Base-by-base conservation (phyloP, 108 stramenopile species). In the Phaeodactylum tricornutum region DNA sequence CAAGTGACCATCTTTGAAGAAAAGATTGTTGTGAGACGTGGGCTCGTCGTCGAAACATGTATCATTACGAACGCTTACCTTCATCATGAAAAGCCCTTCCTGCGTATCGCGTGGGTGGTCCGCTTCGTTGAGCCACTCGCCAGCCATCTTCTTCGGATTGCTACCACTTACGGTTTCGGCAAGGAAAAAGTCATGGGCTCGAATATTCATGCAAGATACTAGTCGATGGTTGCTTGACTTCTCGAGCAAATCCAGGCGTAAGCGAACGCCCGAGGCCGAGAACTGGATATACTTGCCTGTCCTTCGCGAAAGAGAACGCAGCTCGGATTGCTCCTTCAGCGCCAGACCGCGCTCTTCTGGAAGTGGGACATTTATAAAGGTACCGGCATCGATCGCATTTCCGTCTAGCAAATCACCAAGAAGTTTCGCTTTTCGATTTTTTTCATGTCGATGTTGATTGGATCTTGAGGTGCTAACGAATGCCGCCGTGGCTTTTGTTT, bases 111-210 rank as follows among this genome's bases (percentile, higher is more conserved):
- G 62, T 3, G 90, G 90, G 55, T 92, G 90, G 16, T 82, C 73
- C 4, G 31, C 38, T 29, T 85, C 84, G 39, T 85, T 87, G 27
- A 77, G 37, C 90, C 90, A 92, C 55, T 92, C 90, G 15, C 83
- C 83, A 37, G 86, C 23, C 67, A 87, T 71, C 45, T 92, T 92
- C 5, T 80, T 53, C 3, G 83, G 81, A 29, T 44, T 50, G 7
- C 51, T 38, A 25, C 48, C 55, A 32, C 83, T 92, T 12, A 87
- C 62, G 14, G 81, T 81, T 54, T 92, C 90, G 12, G 77, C 68
- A 6, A 82, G 26, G 42, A 75, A 87, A 19, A 92, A 69, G 54
- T 87, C 82, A 3, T 69, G 39, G 7, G 84, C 51, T 2, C 66
- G 64, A 15, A 87, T 28, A 31, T 79, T 69, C 30, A 87, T 22